Base-by-base conservation (phyloP, 345 rosid genomes). In the Linum usitatissimum region DNA sequence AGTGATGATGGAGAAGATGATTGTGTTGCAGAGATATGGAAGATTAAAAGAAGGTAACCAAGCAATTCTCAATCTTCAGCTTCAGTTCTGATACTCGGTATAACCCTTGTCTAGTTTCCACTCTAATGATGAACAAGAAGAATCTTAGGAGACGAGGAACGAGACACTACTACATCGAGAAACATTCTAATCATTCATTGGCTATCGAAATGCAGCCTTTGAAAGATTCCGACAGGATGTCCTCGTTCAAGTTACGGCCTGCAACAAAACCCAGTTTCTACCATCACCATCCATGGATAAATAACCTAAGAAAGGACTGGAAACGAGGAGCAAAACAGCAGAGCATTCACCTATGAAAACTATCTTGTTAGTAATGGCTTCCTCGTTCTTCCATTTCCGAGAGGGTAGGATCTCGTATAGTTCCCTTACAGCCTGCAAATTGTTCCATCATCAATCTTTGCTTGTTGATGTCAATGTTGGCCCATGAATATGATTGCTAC, bases 371-470 rank as follows among this genome's bases (percentile, higher is more conserved):
- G 23, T 66, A 66, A 58, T 79, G 40, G 63, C 64, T 62, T 92
- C 97, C 49, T 79, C 83, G 6, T 64, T 71, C 42, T 68, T 80
- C 98, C 96, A 92, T 69, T 87, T 75, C 55, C 91, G 87, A 17
- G 83, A 78, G 6, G 96, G 95, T 60, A 89, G 80, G 19, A 92
- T 84, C 67, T 92, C 97, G 36, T 92, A 92, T 74, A 92, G 84
- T 83, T 92, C 97, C 76, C 81, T 87, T 65, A 92, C 97, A 18
- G 95, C 97, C 98, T 92, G 76, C 68, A 66, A 67, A 21, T 66
- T 53, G 67, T 51, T 18, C 61, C 19, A 66, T 38, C 20, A 55
- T 68, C 68, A 60, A 55, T 58, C 51, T 45, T 13, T 45, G 51
- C 10, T 3, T 10, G 45, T 10, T 42, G 61, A 48, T 48, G 59